A percentile compares a stretch with the other conserved stretches of the same genome.
Evolutionary conservation across 805 yeast genomes (phyloP).

Genomic region (Monosporozyma solicola): DNA sequence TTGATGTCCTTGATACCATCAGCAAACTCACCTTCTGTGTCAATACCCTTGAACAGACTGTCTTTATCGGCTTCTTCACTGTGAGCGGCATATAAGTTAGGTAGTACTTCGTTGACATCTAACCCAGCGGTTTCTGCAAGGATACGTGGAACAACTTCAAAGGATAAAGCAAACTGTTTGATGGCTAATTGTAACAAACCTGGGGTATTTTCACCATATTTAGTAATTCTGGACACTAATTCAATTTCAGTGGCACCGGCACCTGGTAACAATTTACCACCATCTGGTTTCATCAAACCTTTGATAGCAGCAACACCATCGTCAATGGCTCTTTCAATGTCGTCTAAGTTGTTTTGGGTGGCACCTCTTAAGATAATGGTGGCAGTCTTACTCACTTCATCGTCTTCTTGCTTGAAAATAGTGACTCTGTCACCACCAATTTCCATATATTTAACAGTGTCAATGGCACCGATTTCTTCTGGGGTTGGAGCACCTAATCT

Average conservation of each 20-base stretch:
- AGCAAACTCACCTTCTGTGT: slow-evolving; percentile 64
- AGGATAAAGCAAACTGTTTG: slow-evolving; percentile 87
- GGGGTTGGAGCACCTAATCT: slow-evolving; percentile 92
- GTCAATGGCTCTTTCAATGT: slow-evolving; percentile 93
- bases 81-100: slow-evolving; percentile 83
- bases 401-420: slow-evolving; percentile 68
- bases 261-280: slow-evolving; percentile 77
- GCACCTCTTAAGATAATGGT: slow-evolving; percentile 95
- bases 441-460: slow-evolving; percentile 81
- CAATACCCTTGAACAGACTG: slow-evolving; percentile 43
- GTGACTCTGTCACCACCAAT: slow-evolving; percentile 98
- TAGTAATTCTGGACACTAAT: slow-evolving; percentile 66
- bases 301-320: slow-evolving; percentile 92
- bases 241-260: slow-evolving; percentile 95
- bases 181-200: slow-evolving; percentile 90
- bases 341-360: slow-evolving; percentile 86
- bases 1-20: slow-evolving; percentile 66
- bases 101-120: slow-evolving; percentile 81
- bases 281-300: slow-evolving; percentile 74
- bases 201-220: slow-evolving; percentile 88
- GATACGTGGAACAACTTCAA: slow-evolving; percentile 88
- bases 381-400: slow-evolving; percentile 65
- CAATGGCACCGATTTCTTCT: slow-evolving; percentile 85
- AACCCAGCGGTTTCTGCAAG: slow-evolving; percentile 92
- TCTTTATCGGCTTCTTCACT: slow-evolving; percentile 4